Conservation (phyloP, 306 rosid genomes). For the Dalbergia cochinchinensis region DNA sequence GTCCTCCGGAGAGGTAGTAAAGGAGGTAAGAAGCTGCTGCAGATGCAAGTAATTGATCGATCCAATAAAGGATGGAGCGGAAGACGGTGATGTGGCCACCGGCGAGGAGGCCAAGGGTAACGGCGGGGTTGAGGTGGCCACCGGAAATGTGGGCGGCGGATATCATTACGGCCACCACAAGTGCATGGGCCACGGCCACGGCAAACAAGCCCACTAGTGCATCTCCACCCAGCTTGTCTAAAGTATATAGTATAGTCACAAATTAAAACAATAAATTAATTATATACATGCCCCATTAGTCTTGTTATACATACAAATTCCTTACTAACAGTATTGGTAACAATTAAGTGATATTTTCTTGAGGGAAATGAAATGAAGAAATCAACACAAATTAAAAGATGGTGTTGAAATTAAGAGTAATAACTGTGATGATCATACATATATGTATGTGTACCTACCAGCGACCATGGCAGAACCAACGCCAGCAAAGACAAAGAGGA, state of each 20-base stretch:
- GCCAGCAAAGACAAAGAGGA: conserved; percentile 85
- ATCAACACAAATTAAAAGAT: neutral
- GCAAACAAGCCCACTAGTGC: conserved; percentile 67
- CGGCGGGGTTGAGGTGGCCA: conserved; percentile 93
- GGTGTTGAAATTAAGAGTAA: too few relatives aligned
- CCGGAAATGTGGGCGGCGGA: conserved; percentile 95
- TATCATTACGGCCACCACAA: conserved; percentile 85
- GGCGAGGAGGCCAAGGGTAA: conserved; percentile 73
- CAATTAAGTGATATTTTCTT: too few relatives aligned
- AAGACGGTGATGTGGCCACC: conserved; percentile 85
- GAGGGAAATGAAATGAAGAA: too few relatives aligned
- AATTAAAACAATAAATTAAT: neutral
- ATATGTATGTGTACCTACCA: conserved; percentile 42
- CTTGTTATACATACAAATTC: too few relatives aligned
- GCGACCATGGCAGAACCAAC: conserved; percentile 82
- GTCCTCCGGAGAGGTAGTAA: conserved; percentile 75
- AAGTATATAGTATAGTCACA: neutral
- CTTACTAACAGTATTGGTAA: neutral
- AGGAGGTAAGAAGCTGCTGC: conserved; percentile 68
- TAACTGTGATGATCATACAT: too few relatives aligned
- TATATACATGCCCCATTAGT: too few relatives aligned
- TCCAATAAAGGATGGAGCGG: conserved; percentile 85
- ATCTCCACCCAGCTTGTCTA: conserved; percentile 70
- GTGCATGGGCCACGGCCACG: conserved; percentile 81
- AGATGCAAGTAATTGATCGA: conserved; percentile 77